Conservation (phyloP, 306 rosid species). For the Prunus fruticosa region DNA sequence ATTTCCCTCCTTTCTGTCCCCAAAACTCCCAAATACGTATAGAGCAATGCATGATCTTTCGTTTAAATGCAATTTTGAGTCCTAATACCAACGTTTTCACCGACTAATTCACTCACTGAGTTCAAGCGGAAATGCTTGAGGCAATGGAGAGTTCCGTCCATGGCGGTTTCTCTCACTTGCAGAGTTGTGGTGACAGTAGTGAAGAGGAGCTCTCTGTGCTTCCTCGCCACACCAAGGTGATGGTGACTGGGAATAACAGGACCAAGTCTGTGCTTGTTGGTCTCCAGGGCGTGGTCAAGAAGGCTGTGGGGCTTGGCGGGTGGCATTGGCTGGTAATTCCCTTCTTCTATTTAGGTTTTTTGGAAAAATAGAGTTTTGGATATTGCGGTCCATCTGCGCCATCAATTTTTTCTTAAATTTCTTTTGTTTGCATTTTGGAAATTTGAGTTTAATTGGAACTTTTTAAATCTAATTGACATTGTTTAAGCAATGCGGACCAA, state of each 20-base stretch:
- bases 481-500: constrained; percentile 34
- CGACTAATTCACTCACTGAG: not conserved
- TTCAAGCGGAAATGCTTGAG: constrained; percentile 58
- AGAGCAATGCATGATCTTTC: constrained; percentile 68
- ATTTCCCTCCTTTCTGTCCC: constrained; percentile 32
- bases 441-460: not conserved
- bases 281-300: constrained; percentile 94
- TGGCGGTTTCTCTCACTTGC: constrained; percentile 86
- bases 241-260: constrained; percentile 97
- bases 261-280: constrained; percentile 98
- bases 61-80: constrained; percentile 35
- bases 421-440: constrained; percentile 26
- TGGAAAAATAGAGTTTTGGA: constrained; percentile 3
- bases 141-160: constrained; percentile 84
- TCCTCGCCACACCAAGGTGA: constrained; percentile 96
- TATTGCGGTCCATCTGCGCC: constrained; percentile 8
- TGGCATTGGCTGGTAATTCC: constrained; percentile 99
- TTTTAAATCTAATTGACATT: not conserved
- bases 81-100: constrained; percentile 16
- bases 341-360: not conserved
- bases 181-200: constrained; percentile 91
- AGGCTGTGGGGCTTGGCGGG: constrained; percentile 95
- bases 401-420: constrained; percentile 7
- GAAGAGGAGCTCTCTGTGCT: constrained; percentile 96
- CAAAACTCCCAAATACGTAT: constrained; percentile 31